Evolutionary conservation across 2,329 filamentous ascomycete species (phyloP).

Genomic region (Ustulina deusta): DNA sequence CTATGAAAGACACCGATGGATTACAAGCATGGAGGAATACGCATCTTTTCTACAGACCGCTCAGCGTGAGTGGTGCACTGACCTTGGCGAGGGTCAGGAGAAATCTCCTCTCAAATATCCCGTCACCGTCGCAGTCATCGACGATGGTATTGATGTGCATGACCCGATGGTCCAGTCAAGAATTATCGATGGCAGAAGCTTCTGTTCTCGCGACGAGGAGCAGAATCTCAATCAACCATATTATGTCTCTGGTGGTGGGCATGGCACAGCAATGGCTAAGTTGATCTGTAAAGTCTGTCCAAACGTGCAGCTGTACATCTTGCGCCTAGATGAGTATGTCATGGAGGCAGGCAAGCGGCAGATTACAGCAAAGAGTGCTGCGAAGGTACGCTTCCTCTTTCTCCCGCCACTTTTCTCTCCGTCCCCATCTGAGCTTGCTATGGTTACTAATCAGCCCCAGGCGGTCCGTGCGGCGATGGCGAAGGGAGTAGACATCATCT

Average conservation of each 20-base stretch:
- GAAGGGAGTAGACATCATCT: conserved; percentile 2
- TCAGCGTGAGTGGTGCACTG: neutral
- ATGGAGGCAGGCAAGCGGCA: neutral
- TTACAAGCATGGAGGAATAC: neutral
- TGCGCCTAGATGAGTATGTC: neutral
- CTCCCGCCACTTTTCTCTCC: too few relatives aligned
- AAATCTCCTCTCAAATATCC: neutral
- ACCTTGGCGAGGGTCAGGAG: too few relatives aligned
- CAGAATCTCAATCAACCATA: neutral
- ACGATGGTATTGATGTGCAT: neutral
- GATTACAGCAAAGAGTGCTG: neutral
- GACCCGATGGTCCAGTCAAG: neutral
- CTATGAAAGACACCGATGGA: neutral
- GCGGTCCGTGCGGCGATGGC: neutral
- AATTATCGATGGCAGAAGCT: neutral
- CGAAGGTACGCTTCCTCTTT: neutral
- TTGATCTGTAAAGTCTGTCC: conserved; percentile 5
- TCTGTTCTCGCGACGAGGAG: neutral
- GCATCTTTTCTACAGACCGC: neutral
- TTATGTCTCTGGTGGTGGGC: neutral
- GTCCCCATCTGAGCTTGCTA: too few relatives aligned
- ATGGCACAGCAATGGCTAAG: conserved; percentile 9
- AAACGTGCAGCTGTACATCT: neutral
- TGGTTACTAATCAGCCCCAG: neutral
- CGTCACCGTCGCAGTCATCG: conserved; percentile 1